These are phyloP conservation scores for Heterobasidion annosum DNA, from an alignment of 1,284 basidiomycete species.

Conservation along the genomic window DNA sequence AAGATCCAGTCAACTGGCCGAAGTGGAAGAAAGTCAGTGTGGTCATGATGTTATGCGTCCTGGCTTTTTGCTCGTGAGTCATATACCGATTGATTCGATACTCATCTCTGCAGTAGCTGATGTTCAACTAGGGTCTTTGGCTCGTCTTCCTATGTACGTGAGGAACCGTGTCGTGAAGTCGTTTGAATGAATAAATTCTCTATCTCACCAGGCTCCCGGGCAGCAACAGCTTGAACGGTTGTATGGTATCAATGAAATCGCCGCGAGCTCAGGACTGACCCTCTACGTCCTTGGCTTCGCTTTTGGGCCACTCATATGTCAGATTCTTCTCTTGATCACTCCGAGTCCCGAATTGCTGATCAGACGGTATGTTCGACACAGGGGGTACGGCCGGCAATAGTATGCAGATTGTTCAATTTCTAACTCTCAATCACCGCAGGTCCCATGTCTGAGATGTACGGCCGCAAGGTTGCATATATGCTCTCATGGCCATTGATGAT, in stretches of 20 bases:
- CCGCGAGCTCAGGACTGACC: constrained; percentile 16
- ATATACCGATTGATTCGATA: background rate
- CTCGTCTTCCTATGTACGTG: constrained; percentile 15
- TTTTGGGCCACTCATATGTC: constrained; percentile 17
- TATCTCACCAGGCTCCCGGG: constrained; percentile 14
- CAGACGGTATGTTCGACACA: constrained; percentile 2
- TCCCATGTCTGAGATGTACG: constrained; percentile 17
- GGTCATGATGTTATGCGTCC: constrained; percentile 6
- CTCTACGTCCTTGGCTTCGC: constrained; percentile 20
- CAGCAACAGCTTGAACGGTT: constrained; percentile 13
- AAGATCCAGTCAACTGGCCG: constrained; percentile 9
- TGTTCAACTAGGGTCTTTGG: constrained; percentile 10
- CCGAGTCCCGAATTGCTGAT: background rate
- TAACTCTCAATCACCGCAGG: constrained; percentile 7
- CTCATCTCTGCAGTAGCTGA: too few species aligned
- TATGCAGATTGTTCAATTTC: background rate
- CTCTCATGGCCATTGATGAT: constrained; percentile 17
- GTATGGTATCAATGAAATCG: constrained; percentile 14
- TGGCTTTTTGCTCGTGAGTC: constrained; percentile 10
- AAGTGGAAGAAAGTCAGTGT: background rate
- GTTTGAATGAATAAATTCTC: background rate
- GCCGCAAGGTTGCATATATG: constrained; percentile 14
- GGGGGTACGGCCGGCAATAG: constrained; percentile 12
- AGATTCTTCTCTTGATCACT: constrained; percentile 1
- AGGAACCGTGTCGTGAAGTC: background rate